Conservation (phyloP, 2,329 filamentous ascomycete genomes). For the Neobulgaria alba region DNA sequence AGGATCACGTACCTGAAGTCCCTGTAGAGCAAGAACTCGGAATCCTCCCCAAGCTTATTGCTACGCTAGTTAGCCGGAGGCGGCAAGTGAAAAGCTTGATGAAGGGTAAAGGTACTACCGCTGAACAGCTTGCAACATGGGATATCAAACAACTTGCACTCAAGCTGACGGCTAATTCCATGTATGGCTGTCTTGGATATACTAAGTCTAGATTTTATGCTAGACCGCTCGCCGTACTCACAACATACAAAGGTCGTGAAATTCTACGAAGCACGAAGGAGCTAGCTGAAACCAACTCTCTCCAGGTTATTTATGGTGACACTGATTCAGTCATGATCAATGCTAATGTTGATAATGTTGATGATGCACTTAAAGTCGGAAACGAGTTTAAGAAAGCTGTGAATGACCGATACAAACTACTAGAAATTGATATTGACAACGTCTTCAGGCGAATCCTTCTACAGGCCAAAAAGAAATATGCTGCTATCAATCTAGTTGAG, state of each 20-base stretch:
- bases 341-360: conserved; percentile 88
- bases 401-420: conserved; percentile 83
- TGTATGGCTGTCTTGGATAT: conserved; percentile 98
- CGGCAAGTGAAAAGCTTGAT: conserved; percentile 92
- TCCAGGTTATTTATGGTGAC: conserved; percentile 97
- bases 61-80: conserved; percentile 80
- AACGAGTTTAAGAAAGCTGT: conserved; percentile 92
- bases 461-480: conserved; percentile 99
- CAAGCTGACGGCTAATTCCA: conserved; percentile 97
- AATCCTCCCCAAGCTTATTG: conserved; percentile 82
- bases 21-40: conserved; percentile 71
- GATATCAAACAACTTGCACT: conserved; percentile 96
- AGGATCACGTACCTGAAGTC: conserved; percentile 83
- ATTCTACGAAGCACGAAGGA: conserved; percentile 95
- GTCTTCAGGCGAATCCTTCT: conserved; percentile 87
- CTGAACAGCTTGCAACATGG: conserved; percentile 86
- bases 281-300: conserved; percentile 79
- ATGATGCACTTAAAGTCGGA: conserved; percentile 83
- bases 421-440: conserved; percentile 98
- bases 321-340: conserved; percentile 99
- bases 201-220: conserved; percentile 97
- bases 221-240: conserved; percentile 86
- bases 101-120: conserved; percentile 83
- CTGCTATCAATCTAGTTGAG: conserved; percentile 88
- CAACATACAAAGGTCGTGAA: conserved; percentile 94